Conservation (phyloP, 2,329 filamentous ascomycete species). For the Fusarium marasasianum region DNA sequence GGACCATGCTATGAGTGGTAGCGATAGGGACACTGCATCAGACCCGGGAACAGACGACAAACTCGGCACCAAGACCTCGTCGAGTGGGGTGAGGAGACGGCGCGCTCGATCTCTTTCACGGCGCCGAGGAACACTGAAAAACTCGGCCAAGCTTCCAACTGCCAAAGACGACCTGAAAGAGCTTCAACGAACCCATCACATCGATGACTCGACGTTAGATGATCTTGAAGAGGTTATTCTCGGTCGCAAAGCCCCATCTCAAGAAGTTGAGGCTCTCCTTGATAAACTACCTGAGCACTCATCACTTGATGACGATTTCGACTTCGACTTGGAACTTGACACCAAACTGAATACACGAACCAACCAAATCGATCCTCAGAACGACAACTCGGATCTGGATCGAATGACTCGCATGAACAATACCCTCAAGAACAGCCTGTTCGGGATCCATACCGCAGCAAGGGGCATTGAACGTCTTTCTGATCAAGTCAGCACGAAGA, state of each 20-base stretch:
- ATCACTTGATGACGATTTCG: conserved; percentile 34
- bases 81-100: conserved; percentile 40
- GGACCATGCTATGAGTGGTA: conserved; percentile 35
- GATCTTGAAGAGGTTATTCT: conserved; percentile 63
- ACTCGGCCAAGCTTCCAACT: conserved; percentile 63
- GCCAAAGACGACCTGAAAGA: conserved; percentile 65
- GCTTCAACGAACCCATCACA: conserved; percentile 61
- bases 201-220: conserved; percentile 69
- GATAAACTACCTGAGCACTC: conserved; percentile 41
- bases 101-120: conserved; percentile 55
- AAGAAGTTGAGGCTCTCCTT: conserved; percentile 39
- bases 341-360: conserved; percentile 40
- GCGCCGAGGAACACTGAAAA: conserved; percentile 57
- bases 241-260: conserved; percentile 46
- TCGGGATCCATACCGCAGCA: conserved; percentile 63
- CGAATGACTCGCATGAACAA: conserved; percentile 62
- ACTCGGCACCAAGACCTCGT: conserved; percentile 32
- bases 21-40: conserved; percentile 45
- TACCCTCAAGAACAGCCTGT: conserved; percentile 60
- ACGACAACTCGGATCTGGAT: conserved; percentile 52
- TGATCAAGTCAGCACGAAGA: conserved; percentile 57
- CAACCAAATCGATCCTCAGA: conserved; percentile 33
- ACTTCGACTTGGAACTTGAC: conserved; percentile 41
- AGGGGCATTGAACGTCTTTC: conserved; percentile 68
- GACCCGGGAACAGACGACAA: conserved; percentile 46